phyloP scores from a whole-genome alignment of 192 early-diverging fungal species.

The Rhizoclosmatium sp. region DNA sequence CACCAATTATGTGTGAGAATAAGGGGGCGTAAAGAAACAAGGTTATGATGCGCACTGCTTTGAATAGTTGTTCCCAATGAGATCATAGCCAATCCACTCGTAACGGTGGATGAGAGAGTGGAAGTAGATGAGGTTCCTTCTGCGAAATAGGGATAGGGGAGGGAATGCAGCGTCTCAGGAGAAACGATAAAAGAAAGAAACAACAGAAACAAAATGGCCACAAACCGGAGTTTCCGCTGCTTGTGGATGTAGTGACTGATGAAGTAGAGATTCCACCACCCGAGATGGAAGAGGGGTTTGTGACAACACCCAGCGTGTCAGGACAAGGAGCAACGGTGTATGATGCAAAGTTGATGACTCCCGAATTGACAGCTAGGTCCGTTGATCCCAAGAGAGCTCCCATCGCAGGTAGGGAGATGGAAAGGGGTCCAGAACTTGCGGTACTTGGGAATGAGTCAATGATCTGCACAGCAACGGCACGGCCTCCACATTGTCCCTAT shows the following conservation, averaged over 20 bases:
- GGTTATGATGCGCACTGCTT: background rate
- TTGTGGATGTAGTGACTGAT: background rate
- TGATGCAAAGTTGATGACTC: slow-evolving; percentile 1
- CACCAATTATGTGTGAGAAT: background rate
- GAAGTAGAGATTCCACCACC: background rate
- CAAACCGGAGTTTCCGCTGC: background rate
- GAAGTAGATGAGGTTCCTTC: background rate
- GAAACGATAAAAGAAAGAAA: background rate
- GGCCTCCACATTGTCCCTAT: background rate
- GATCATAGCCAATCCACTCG: background rate
- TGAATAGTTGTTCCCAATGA: background rate
- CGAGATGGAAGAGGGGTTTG: background rate
- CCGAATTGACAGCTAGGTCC: background rate
- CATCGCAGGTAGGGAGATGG: slow-evolving; percentile 17
- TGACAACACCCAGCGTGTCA: background rate
- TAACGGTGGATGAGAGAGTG: background rate
- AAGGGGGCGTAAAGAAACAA: background rate
- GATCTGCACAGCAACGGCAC: slow-evolving; percentile 7
- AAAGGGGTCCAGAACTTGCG: background rate
- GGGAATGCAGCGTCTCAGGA: background rate
- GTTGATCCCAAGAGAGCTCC: slow-evolving; percentile 13
- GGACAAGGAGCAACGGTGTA: slow-evolving; percentile 23
- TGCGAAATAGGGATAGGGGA: background rate
- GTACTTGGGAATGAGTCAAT: slow-evolving; percentile 15
- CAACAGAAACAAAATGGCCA: background rate